Base-by-base conservation (phyloP, 306 rosid genomes). In the Prunus mongolica region DNA sequence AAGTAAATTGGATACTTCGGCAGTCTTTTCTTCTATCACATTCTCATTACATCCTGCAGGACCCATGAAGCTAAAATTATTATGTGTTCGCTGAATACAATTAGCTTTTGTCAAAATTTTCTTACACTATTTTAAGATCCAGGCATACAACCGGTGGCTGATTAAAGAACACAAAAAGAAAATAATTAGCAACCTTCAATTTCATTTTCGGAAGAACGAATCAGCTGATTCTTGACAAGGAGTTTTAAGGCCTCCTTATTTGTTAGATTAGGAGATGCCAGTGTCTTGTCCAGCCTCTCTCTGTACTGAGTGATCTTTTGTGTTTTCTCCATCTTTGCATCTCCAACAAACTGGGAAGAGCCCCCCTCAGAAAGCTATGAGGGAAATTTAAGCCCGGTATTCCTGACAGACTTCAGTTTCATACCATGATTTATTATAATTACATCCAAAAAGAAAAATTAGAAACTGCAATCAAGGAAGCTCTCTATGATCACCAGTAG, bases 251-350 rank as follows among this genome's bases (percentile, higher is more conserved):
- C 77, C 79, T 88, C 89, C 65, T 58, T 69, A 66, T 85, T 80
- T 47, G 86, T 77, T 83, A 93, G 89, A 87, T 88, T 91, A 66
- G 86, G 89, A 10, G 91, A 91, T 50, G 84, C 84, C 57, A 93
- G 92, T 51, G 97, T 89, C 71, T 76, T 87, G 69, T 93, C 93
- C 65, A 91, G 82, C 79, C 91, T 89, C 83, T 88, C 96, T 76
- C 97, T 86, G 80, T 93, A 93, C 80, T 91, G 88, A 73, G 69
- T 79, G 66, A 93, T 89, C 69, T 84, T 88, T 56, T 51, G 76
- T 61, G 79, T 87, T 83, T 80, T 87, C 76, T 80, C 91, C 97
- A 93, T 93, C 72, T 84, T 85, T 22, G 81, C 80, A 80, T 80
- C 73, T 56, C 85, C 67, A 78, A 12, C n/a, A 76, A 72, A 75